Evolutionary conservation across 768 basidiomycete genomes (phyloP).

Genomic region (Boletus subparvulus): DNA sequence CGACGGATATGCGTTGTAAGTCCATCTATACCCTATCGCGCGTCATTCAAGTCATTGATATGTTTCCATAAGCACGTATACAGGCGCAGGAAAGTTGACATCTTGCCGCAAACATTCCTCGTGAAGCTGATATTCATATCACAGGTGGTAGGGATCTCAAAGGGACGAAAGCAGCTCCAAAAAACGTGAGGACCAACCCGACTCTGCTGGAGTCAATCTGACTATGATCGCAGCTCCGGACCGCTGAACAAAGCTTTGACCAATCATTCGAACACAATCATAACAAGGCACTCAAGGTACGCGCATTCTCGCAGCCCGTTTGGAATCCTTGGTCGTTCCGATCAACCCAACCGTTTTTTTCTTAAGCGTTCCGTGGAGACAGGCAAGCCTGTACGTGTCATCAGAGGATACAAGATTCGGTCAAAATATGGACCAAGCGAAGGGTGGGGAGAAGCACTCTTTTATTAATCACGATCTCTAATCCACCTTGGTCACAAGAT

Average conservation of each 20-base stretch:
- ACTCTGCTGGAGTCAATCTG: neutral
- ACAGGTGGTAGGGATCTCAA: conserved; percentile 82
- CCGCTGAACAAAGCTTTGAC: conserved; percentile 82
- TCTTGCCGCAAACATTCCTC: neutral
- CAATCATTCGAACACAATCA: conserved; percentile 74
- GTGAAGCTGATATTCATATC: neutral
- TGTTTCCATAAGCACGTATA: conserved; percentile 61
- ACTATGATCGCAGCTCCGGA: conserved; percentile 62
- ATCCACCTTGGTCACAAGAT: conserved; percentile 41
- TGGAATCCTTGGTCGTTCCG: neutral
- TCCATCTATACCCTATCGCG: conserved; percentile 14
- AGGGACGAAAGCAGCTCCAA: conserved; percentile 78
- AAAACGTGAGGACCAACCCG: conserved; percentile 56
- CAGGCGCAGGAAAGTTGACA: conserved; percentile 59
- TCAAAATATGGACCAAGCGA: conserved; percentile 76
- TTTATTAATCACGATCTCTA: neutral
- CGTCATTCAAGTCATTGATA: neutral
- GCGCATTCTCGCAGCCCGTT: neutral
- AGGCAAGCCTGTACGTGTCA: conserved; percentile 79
- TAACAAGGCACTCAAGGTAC: conserved; percentile 69
- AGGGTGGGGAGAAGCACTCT: conserved; percentile 47
- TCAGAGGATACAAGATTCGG: conserved; percentile 67
- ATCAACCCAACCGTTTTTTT: neutral
- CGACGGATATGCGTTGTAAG: conserved; percentile 78
- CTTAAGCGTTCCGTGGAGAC: conserved; percentile 73